These are phyloP conservation scores for Erythrophleum ivorense DNA, from an alignment of 331 rosid species.

Conservation along the genomic window DNA sequence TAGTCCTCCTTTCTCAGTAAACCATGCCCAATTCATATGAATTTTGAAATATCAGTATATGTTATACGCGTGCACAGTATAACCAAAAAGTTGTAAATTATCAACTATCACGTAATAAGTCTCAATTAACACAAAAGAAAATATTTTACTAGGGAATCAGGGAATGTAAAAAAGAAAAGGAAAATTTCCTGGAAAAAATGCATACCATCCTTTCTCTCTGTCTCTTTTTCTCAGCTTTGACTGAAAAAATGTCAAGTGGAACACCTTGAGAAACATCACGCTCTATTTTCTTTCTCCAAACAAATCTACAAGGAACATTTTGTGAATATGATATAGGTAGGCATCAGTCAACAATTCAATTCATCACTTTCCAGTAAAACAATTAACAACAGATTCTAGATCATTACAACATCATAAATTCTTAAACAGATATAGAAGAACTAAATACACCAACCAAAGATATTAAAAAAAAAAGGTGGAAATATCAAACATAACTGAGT, in stretches of 20 bases:
- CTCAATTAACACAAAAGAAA: not conserved
- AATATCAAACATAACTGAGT: not conserved
- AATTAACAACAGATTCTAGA: constrained; percentile 23
- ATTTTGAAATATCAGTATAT: not conserved
- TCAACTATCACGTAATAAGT: not conserved
- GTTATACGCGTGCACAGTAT: not conserved
- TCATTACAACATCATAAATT: not conserved
- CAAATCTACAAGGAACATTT: constrained; percentile 67
- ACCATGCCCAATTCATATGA: not conserved
- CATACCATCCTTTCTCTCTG: constrained; percentile 90
- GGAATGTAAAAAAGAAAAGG: not conserved
- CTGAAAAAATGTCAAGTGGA: constrained; percentile 66
- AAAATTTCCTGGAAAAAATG: constrained; percentile 12
- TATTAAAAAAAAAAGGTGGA: constrained; percentile 18
- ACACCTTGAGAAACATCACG: constrained; percentile 83
- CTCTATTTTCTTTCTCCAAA: constrained; percentile 97
- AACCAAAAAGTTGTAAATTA: not conserved
- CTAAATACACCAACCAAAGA: not conserved
- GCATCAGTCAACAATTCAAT: constrained; percentile 7
- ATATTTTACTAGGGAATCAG: constrained; percentile 1
- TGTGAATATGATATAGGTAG: not conserved
- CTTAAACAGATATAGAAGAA: not conserved
- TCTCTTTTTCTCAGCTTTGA: constrained; percentile 77
- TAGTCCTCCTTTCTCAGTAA: not conserved
- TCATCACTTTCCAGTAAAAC: not conserved